A percentile compares a stretch with the other conserved stretches of the same genome.
phyloP scores from a whole-genome alignment of 805 yeast genomes.

The Lachancea fermentati region DNA sequence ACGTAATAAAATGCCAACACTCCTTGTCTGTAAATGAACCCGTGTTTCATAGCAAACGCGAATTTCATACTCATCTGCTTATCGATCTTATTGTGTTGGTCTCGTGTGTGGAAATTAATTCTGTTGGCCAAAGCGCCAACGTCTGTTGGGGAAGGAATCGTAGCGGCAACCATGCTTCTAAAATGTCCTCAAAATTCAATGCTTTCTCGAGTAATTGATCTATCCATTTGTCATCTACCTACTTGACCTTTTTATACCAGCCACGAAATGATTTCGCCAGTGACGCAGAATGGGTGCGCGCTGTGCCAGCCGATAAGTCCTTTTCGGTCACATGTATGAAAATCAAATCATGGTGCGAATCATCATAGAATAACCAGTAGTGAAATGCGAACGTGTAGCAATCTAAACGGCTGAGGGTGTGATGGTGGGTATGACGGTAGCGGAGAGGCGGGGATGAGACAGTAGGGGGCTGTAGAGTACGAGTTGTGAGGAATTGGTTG shows the following conservation, averaged over 20 bases:
- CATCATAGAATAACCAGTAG: neutral
- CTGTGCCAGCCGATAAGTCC: slow-evolving; percentile 15
- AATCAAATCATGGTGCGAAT: neutral
- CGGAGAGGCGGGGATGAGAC: too few relatives aligned
- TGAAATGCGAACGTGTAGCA: neutral
- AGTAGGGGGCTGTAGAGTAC: too few relatives aligned
- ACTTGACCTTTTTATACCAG: neutral
- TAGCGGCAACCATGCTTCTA: slow-evolving; percentile 14
- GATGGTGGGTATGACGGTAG: too few relatives aligned
- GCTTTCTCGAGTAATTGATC: neutral
- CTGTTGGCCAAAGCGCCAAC: slow-evolving; percentile 80
- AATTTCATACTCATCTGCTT: slow-evolving; percentile 63
- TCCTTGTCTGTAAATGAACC: slow-evolving; percentile 75
- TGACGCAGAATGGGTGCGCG: slow-evolving; percentile 1
- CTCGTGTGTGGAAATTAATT: slow-evolving; percentile 63
- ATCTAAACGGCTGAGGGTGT: neutral
- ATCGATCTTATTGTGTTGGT: slow-evolving; percentile 62
- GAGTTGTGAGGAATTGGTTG: too few relatives aligned
- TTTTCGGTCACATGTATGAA: slow-evolving; percentile 11
- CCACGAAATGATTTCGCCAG: neutral
- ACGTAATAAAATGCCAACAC: slow-evolving; percentile 67
- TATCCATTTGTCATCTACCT: neutral
- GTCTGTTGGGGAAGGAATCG: slow-evolving; percentile 74
- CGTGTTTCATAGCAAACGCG: slow-evolving; percentile 71
- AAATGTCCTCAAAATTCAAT: neutral